Conservation (phyloP, 495 filamentous ascomycete species). For the Hypoxylon rickii region DNA sequence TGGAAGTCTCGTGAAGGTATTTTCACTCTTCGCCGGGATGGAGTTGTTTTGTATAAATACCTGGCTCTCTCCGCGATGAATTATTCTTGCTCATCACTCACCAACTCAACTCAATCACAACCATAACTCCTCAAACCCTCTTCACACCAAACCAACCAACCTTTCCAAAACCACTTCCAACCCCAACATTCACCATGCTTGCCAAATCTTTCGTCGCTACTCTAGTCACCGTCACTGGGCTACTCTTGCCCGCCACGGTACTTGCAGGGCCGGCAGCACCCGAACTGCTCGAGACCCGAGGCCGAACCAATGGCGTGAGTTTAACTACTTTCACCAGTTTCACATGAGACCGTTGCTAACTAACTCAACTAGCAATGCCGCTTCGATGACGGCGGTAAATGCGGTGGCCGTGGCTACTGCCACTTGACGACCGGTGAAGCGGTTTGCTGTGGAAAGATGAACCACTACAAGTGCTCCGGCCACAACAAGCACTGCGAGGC, state of each 20-base stretch:
- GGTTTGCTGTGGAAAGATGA: background rate
- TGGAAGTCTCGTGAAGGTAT: too few relatives aligned
- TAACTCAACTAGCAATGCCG: background rate
- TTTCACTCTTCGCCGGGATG: background rate
- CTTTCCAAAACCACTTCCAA: background rate
- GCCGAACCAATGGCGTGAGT: background rate
- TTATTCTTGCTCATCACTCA: background rate
- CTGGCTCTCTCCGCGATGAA: background rate
- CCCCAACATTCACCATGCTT: background rate
- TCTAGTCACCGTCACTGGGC: background rate
- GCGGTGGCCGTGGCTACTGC: background rate
- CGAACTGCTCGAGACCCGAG: background rate
- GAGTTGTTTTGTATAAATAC: background rate
- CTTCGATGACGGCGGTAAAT: background rate
- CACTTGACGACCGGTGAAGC: background rate
- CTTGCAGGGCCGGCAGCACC: background rate
- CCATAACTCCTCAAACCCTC: background rate
- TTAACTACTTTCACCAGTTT: background rate
- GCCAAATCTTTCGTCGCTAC: background rate
- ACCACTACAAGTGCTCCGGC: background rate
- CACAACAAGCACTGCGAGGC: background rate
- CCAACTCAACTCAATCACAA: background rate
- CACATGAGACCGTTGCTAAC: background rate
- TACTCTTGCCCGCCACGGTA: background rate
- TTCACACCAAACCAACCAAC: background rate